Conservation (phyloP, 2,329 filamentous ascomycete species). For the Magnaporthales sp. region DNA sequence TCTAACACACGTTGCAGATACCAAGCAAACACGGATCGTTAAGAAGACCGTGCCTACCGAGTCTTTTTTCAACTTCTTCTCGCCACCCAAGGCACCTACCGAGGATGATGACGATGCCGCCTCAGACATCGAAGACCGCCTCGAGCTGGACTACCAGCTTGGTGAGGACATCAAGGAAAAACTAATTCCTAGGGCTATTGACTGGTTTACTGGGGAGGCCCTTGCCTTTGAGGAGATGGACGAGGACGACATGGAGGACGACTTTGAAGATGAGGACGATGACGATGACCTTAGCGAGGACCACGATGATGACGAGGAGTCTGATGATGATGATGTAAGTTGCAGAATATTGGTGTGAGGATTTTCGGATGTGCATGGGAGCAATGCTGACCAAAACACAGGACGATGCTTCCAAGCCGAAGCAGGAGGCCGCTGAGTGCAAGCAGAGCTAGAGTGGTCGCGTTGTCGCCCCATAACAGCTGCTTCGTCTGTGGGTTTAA, state of each 20-base stretch:
- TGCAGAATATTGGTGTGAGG: neutral
- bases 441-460: slow-evolving; percentile 75
- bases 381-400: slow-evolving; percentile 26
- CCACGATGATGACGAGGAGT: slow-evolving; percentile 74
- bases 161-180: slow-evolving; percentile 99
- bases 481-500: neutral
- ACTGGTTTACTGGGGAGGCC: slow-evolving; percentile 99
- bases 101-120: slow-evolving; percentile 67
- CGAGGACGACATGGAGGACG: slow-evolving; percentile 70
- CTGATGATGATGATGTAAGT: slow-evolving; percentile 63
- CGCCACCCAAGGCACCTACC: slow-evolving; percentile 77
- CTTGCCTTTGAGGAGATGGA: slow-evolving; percentile 92
- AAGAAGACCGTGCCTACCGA: slow-evolving; percentile 99
- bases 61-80: slow-evolving; percentile 99
- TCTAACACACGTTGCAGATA: slow-evolving; percentile 49
- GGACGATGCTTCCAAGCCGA: slow-evolving; percentile 83
- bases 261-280: slow-evolving; percentile 84
- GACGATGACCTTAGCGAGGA: slow-evolving; percentile 82
- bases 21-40: slow-evolving; percentile 96
- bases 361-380: neutral
- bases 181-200: slow-evolving; percentile 93
- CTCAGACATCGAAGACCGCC: slow-evolving; percentile 90
- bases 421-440: slow-evolving; percentile 91
- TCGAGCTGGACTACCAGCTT: slow-evolving; percentile 97
- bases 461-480: neutral